Evolutionary conservation across 805 yeast species (phyloP).

Genomic region (Candida ficus): DNA sequence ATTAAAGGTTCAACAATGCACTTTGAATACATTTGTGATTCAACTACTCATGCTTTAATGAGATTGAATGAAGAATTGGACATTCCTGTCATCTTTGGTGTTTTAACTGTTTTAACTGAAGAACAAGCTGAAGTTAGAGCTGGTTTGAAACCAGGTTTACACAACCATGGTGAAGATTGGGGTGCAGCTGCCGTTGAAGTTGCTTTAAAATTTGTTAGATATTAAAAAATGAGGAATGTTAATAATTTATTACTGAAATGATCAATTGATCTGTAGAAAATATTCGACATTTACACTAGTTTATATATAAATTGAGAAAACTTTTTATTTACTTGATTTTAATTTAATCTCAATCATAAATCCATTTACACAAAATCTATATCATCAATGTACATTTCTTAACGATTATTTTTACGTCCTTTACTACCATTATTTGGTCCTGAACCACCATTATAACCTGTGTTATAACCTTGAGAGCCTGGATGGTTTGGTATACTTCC

Average conservation of each 20-base stretch:
- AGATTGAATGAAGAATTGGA: constrained; percentile 60
- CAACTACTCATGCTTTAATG: constrained; percentile 85
- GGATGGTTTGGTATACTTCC: constrained; percentile 1
- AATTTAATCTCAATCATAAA: too few species aligned
- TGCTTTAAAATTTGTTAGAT: constrained; percentile 44
- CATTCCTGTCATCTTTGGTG: constrained; percentile 88
- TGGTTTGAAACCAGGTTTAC: constrained; percentile 76
- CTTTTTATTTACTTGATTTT: too few species aligned
- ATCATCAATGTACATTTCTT: background rate
- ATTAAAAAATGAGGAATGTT: too few species aligned
- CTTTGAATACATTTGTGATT: constrained; percentile 93
- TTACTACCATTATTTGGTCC: too few species aligned
- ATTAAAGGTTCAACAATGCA: constrained; percentile 98
- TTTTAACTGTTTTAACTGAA: constrained; percentile 88
- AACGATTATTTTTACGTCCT: constrained; percentile 4
- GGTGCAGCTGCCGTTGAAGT: constrained; percentile 98
- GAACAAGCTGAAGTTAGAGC: constrained; percentile 93
- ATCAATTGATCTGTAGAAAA: too few species aligned
- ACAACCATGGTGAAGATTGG: constrained; percentile 98
- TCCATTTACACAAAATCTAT: too few species aligned
- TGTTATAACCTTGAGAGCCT: background rate
- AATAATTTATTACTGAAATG: too few species aligned
- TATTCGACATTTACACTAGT: too few species aligned
- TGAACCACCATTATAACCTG: constrained; percentile 3
- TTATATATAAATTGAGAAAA: too few species aligned